Conservation (phyloP, 257 asterid species). For the Agastache rugosa region DNA sequence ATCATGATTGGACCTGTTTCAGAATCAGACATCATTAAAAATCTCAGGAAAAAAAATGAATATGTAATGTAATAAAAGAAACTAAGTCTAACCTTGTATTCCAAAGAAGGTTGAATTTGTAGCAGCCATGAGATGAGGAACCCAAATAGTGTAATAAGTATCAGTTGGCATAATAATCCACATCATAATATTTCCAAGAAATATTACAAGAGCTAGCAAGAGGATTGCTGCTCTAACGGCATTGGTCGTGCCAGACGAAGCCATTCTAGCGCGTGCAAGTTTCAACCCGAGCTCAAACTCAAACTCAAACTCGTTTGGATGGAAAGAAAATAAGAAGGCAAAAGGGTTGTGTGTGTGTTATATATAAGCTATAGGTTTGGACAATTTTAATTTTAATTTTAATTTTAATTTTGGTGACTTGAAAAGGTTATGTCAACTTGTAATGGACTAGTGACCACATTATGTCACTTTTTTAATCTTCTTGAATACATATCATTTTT, state of each 20-base stretch:
- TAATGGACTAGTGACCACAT: conserved; percentile 50
- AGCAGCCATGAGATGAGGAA: conserved; percentile 66
- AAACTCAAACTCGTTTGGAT: conserved; percentile 14
- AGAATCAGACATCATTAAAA: neutral
- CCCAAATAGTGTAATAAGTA: conserved; percentile 83
- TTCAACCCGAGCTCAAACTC: neutral
- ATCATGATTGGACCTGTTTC: conserved; percentile 76
- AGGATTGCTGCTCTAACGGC: conserved; percentile 59
- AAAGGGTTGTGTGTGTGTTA: conserved; percentile 6
- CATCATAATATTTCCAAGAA: conserved; percentile 95
- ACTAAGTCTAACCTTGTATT: conserved; percentile 62
- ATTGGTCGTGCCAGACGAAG: conserved; percentile 46
- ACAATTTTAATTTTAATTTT: neutral
- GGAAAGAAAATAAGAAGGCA: conserved; percentile 24
- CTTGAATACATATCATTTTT: conserved; percentile 4
- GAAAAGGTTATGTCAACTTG: conserved; percentile 51
- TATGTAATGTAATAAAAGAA: neutral
- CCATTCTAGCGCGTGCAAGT: conserved; percentile 30
- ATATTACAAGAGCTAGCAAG: conserved; percentile 61
- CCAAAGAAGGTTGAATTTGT: conserved; percentile 88
- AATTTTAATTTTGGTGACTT: conserved; percentile 26
- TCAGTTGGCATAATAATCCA: conserved; percentile 98
- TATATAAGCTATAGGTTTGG: conserved; percentile 32
- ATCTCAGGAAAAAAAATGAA: neutral
- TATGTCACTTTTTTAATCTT: conserved; percentile 28